Conservation (phyloP, 2,329 filamentous ascomycete genomes). For the Penicillium sp. region DNA sequence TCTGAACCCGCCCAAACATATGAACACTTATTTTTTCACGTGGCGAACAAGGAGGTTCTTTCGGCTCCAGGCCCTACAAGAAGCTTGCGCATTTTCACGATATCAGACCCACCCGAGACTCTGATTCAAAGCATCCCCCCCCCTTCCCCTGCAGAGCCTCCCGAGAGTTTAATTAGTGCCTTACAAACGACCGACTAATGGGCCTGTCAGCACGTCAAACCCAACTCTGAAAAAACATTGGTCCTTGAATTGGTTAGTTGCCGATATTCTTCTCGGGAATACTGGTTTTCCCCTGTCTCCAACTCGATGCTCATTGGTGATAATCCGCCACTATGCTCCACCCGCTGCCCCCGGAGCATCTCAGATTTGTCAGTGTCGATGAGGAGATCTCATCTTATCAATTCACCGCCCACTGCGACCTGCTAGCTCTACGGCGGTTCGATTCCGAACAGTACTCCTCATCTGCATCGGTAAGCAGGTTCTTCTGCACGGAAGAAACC, state of each 20-base stretch:
- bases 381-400: background rate
- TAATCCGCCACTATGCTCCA: background rate
- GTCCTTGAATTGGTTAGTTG: background rate
- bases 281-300: background rate
- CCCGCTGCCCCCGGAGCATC: background rate
- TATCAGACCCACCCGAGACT: background rate
- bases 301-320: background rate
- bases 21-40: background rate
- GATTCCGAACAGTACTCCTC: background rate
- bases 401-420: background rate
- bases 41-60: background rate
- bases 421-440: background rate
- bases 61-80: background rate
- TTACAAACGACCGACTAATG: conserved; percentile 7
- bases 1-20: background rate
- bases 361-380: background rate
- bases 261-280: background rate
- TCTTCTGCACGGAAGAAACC: background rate
- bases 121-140: background rate
- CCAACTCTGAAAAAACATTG: background rate
- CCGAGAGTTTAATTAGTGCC: conserved; percentile 3
- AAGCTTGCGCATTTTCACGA: background rate
- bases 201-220: conserved; percentile 6
- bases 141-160: background rate
- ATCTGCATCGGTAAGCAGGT: background rate